phyloP scores from a whole-genome alignment of 2,329 filamentous ascomycete species.

The Penicillium digitatum region DNA sequence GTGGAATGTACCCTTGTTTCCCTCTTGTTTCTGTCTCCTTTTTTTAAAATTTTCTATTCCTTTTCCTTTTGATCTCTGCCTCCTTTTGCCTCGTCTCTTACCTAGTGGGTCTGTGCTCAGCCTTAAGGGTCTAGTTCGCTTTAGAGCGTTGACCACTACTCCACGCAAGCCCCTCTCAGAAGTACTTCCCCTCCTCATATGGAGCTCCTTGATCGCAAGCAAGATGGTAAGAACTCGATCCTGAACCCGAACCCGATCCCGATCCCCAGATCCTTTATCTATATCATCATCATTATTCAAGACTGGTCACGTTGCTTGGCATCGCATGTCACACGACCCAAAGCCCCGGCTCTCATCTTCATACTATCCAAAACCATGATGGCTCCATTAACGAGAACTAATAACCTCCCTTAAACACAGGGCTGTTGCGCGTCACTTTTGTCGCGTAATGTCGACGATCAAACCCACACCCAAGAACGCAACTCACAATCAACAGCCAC shows the following conservation, averaged over 20 bases:
- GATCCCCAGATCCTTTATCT: background rate
- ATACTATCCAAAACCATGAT: background rate
- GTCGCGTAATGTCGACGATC: conserved; percentile 32
- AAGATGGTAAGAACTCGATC: conserved; percentile 35
- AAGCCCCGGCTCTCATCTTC: background rate
- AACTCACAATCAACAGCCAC: conserved; percentile 4
- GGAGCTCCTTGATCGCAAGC: conserved; percentile 24
- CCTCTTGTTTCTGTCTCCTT: background rate
- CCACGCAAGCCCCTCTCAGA: conserved; percentile 4
- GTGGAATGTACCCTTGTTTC: conserved; percentile 4
- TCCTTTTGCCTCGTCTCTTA: conserved; percentile 6
- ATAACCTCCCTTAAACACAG: conserved; percentile 19
- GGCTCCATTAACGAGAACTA: conserved; percentile 1
- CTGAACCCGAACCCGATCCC: conserved; percentile 1
- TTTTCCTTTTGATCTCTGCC: conserved; percentile 1
- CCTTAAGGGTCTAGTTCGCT: background rate
- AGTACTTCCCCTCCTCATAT: conserved; percentile 21
- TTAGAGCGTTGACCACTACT: conserved; percentile 4
- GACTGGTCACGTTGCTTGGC: conserved; percentile 1
- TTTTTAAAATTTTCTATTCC: background rate
- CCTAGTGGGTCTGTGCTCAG: conserved; percentile 4
- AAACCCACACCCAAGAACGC: conserved; percentile 16
- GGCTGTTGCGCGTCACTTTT: conserved; percentile 40
- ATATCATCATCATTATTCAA: background rate
- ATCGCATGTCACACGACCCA: conserved; percentile 6